Percentiles rank a stretch among this genome's conserved stretches.
Conservation (phyloP, 148 eudicot genomes). For the Rhododendron ovatum region DNA sequence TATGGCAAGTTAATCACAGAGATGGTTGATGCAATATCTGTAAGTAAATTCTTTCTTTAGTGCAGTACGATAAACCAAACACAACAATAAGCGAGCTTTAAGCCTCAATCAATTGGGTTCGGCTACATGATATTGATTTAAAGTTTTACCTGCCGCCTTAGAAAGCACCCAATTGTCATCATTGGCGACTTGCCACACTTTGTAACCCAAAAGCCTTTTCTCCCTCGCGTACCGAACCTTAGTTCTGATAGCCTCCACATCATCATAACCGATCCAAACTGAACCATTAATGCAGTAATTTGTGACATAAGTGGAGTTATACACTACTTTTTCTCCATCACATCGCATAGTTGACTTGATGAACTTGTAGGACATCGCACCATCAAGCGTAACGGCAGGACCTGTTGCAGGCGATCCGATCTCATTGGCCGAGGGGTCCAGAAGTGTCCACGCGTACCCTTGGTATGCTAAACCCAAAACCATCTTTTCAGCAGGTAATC, state of each 20-base stretch:
- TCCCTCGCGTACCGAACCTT: constrained; percentile 45
- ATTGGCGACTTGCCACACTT: constrained; percentile 27
- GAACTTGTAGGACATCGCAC: constrained; percentile 24
- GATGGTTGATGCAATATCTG: background rate
- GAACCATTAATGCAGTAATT: constrained; percentile 27
- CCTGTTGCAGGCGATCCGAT: constrained; percentile 36
- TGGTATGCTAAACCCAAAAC: constrained; percentile 38
- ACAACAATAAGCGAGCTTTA: background rate
- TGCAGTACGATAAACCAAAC: background rate
- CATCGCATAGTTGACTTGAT: constrained; percentile 21
- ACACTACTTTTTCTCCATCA: constrained; percentile 15
- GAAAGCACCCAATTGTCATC: constrained; percentile 47
- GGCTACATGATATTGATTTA: background rate
- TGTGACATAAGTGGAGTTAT: constrained; percentile 30
- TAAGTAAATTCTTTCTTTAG: too few species aligned
- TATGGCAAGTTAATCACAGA: background rate
- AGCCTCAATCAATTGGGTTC: background rate
- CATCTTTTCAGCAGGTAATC: constrained; percentile 28
- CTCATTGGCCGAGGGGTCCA: constrained; percentile 11
- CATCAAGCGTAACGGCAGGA: constrained; percentile 26
- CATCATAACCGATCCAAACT: constrained; percentile 44
- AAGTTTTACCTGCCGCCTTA: constrained; percentile 19
- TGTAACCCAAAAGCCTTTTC: constrained; percentile 42
- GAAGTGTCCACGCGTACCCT: constrained; percentile 39
- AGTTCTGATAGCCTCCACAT: constrained; percentile 29